Base-by-base conservation (phyloP, 2,329 filamentous ascomycete species). In the Chaetomiaceae sp. region DNA sequence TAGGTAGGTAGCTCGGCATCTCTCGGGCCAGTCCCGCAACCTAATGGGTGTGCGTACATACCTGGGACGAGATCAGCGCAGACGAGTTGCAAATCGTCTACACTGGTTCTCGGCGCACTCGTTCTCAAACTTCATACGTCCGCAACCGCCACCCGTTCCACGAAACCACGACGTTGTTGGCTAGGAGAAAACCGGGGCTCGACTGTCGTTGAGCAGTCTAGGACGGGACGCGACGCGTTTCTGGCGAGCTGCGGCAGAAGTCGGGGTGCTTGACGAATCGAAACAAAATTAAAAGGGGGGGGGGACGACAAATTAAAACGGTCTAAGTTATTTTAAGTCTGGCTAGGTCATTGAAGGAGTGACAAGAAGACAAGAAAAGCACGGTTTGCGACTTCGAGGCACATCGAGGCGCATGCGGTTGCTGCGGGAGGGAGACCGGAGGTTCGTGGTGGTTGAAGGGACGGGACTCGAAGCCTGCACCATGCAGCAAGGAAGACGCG, bases 41-140 rank as follows among this genome's bases (percentile, higher is more conserved):
- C n/a, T n/a, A n/a, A n/a, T n/a, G n/a, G n/a, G n/a, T n/a, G n/a
- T n/a, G n/a, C 23, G 6, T 27, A 13, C 74, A 75, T 65, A 78
- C 76, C 73, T 70, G 48, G 66, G 54, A 64, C 62, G 75, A 79
- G 78, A 81, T 76, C 78, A 82, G 78, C 69, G 75, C 79, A 82
- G 79, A 82, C 79, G 77, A 79, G 65, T 61, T 59, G 65, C 55
- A 61, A 65, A 68, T 79, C 78, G 79, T 74, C 79, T 79, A 77
- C 76, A 72, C 79, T 77, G 76, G 75, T 68, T 73, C 77, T 80
- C 76, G 55, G 58, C 23, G 27, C 30, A 25, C 20, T 37, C 34
- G 21, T 37, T 39, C 30, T 48, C 52, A 10, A 46, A n/a, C 50
- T 55, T 54, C 30, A 51, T 54, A 57, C 56, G 58, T 57, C n/a